Conservation (phyloP, 768 basidiomycete species). For the Macrocybe gigantea region DNA sequence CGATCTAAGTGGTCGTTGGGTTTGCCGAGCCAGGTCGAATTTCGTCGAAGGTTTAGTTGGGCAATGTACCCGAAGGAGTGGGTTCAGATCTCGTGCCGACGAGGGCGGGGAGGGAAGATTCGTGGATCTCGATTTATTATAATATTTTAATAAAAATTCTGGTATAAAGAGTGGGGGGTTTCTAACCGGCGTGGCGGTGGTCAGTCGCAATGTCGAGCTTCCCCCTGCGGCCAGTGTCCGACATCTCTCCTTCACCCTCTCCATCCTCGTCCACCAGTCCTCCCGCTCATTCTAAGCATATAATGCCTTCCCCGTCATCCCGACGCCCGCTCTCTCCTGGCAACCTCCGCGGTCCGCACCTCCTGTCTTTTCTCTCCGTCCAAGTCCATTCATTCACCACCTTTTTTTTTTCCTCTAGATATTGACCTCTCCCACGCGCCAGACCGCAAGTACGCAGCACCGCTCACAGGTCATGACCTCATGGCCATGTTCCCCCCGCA, state of each 20-base stretch:
- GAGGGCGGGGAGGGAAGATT: neutral
- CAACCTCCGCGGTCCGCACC: conserved; percentile 49
- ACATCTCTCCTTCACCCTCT: conserved; percentile 44
- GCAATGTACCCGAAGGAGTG: conserved; percentile 10
- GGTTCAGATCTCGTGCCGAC: conserved; percentile 16
- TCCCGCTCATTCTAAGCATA: conserved; percentile 26
- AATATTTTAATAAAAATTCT: conserved; percentile 18
- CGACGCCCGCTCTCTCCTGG: conserved; percentile 61
- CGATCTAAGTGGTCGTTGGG: neutral
- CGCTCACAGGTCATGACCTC: conserved; percentile 76
- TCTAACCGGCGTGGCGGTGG: conserved; percentile 19
- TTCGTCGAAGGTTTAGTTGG: neutral
- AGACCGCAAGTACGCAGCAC: conserved; percentile 62
- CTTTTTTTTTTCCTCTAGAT: conserved; percentile 32
- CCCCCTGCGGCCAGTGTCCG: conserved; percentile 53
- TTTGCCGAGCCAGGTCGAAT: neutral
- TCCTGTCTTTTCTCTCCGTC: neutral
- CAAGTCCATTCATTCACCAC: neutral
- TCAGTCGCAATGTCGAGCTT: conserved; percentile 26
- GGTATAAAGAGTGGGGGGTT: conserved; percentile 17
- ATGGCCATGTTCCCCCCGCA: conserved; percentile 77
- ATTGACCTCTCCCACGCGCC: conserved; percentile 53
- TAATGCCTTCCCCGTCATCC: conserved; percentile 19
- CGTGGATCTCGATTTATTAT: neutral
- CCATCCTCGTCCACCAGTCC: conserved; percentile 45